Conservation (phyloP, 2,329 filamentous ascomycete genomes). For the Phialemonium atrogriseum region DNA sequence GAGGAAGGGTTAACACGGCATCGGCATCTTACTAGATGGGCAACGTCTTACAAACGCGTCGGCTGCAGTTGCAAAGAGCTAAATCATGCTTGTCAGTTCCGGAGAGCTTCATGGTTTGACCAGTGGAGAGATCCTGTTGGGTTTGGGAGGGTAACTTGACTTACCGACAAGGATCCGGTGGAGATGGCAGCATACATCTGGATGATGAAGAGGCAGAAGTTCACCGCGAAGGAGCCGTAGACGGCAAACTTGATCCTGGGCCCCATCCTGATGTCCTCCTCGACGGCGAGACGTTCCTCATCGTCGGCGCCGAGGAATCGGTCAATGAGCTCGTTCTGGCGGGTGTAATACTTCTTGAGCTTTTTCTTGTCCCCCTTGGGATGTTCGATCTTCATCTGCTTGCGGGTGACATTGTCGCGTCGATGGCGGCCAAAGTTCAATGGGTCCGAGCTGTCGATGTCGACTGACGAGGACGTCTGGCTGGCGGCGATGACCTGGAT, state of each 20-base stretch:
- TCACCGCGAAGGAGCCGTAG: slow-evolving; percentile 40
- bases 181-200: slow-evolving; percentile 50
- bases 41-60: slow-evolving; percentile 50
- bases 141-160: slow-evolving; percentile 3
- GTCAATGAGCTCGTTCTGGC: slow-evolving; percentile 40
- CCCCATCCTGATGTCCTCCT: slow-evolving; percentile 41
- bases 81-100: no score
- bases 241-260: slow-evolving; percentile 46
- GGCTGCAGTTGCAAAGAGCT: slow-evolving; percentile 56
- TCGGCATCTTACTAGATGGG: no score
- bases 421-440: slow-evolving; percentile 30
- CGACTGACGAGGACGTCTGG: slow-evolving; percentile 10
- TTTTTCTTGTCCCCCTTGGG: slow-evolving; percentile 33
- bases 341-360: slow-evolving; percentile 37
- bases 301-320: slow-evolving; percentile 46
- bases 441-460: slow-evolving; percentile 21
- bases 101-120: no score
- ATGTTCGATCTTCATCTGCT: slow-evolving; percentile 39
- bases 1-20: slow-evolving; percentile 14
- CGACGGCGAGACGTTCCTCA: slow-evolving; percentile 42
- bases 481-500: slow-evolving; percentile 5
- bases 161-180: slow-evolving; percentile 46
- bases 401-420: slow-evolving; percentile 30
- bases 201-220: slow-evolving; percentile 47
- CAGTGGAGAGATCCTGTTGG: no score